These are phyloP conservation scores for Solanum dulcamara DNA, from an alignment of 257 asterid genomes.

Conservation along the genomic window DNA sequence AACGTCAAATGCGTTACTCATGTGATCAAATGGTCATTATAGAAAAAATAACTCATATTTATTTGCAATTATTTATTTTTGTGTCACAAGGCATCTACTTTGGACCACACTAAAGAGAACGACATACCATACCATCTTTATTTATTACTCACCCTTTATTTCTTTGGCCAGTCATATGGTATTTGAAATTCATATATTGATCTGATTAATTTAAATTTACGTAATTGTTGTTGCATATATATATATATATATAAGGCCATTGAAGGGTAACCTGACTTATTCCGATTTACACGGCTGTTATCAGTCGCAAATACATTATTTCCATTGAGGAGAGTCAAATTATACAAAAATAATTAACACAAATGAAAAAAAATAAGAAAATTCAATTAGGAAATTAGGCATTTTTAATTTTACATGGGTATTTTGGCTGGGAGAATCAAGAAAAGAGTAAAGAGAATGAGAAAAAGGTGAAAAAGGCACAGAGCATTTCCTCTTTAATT, in stretches of 20 bases:
- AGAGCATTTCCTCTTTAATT: neutral
- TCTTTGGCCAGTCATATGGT: neutral
- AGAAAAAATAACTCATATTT: neutral
- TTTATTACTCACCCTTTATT: neutral
- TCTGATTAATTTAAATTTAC: neutral
- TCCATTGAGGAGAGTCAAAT: neutral
- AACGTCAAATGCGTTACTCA: neutral
- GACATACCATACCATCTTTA: neutral
- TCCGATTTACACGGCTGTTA: neutral
- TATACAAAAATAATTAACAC: neutral
- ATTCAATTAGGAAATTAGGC: neutral
- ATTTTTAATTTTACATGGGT: neutral
- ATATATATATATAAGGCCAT: neutral
- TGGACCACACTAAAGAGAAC: neutral
- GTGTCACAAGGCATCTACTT: neutral
- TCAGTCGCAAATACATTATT: accelerated
- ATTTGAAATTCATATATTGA: neutral
- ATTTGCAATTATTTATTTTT: neutral
- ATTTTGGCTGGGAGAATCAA: neutral
- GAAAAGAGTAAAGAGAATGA: neutral
- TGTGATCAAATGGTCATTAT: neutral
- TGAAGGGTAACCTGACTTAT: neutral
- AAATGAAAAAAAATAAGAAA: neutral
- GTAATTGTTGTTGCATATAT: accelerated
- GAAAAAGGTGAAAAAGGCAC: neutral